These are phyloP conservation scores for Diddensiella transvaalensis DNA, from an alignment of 805 yeast genomes.

Conservation along the genomic window DNA sequence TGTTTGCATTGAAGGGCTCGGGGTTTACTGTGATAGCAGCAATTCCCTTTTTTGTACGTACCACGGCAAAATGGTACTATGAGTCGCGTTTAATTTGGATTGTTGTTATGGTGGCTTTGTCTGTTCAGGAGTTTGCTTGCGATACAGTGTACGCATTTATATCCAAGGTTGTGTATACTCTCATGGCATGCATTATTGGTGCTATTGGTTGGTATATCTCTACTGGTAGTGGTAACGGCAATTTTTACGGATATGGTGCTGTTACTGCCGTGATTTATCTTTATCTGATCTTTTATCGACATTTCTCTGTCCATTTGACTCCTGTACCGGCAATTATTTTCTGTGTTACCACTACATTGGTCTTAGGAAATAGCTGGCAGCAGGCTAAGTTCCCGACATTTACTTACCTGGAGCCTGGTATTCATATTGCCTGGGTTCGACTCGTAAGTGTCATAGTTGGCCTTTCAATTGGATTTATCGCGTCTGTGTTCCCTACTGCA, in stretches of 20 bases:
- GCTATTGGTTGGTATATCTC: conserved; percentile 37
- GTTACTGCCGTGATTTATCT: conserved; percentile 28
- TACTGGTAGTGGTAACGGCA: conserved; percentile 33
- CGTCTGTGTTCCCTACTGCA: conserved; percentile 32
- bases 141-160: conserved; percentile 32
- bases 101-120: conserved; percentile 31
- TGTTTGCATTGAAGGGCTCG: conserved; percentile 28
- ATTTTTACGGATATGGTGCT: conserved; percentile 33
- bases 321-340: conserved; percentile 32
- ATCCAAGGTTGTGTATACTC: conserved; percentile 28
- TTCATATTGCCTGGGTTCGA: conserved; percentile 34
- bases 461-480: conserved; percentile 30
- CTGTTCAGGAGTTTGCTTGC: conserved; percentile 31
- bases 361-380: conserved; percentile 34
- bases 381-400: conserved; percentile 20
- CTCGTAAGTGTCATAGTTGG: conserved; percentile 34
- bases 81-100: conserved; percentile 31
- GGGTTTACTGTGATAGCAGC: conserved; percentile 23
- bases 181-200: conserved; percentile 32
- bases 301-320: conserved; percentile 27
- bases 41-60: conserved; percentile 27
- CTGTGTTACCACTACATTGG: conserved; percentile 29
- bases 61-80: conserved; percentile 27
- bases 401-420: conserved; percentile 28
- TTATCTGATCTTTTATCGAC: conserved; percentile 30